Percentiles rank a stretch among this genome's conserved stretches.
phyloP scores from a whole-genome alignment of 352 stramenopile genomes.

The Globisporangium nagaii region DNA sequence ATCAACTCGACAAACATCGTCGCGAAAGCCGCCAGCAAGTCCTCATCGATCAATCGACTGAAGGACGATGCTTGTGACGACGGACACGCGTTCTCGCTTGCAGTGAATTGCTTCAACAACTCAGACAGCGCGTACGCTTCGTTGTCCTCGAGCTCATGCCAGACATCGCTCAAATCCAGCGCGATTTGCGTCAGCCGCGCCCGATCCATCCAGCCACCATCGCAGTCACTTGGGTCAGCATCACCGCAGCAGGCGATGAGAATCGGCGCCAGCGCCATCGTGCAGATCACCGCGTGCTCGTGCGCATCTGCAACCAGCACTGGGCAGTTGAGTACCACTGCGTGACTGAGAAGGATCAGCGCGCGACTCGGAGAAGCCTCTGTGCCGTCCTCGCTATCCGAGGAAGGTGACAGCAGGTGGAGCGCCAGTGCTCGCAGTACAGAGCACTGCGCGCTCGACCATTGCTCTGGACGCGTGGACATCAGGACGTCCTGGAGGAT shows the following conservation, averaged over 20 bases:
- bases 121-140: neutral
- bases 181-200: neutral
- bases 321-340: conserved; percentile 22
- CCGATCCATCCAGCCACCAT: neutral
- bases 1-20: neutral
- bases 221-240: neutral
- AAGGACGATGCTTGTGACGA: too few relatives aligned
- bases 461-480: conserved; percentile 44
- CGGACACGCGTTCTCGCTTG: neutral
- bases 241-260: conserved; percentile 11
- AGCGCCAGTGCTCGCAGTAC: conserved; percentile 42
- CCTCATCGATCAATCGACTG: neutral
- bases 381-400: neutral
- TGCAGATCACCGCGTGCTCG: conserved; percentile 44
- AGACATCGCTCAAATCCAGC: conserved; percentile 8
- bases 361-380: conserved; percentile 5
- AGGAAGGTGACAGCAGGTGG: conserved; percentile 5
- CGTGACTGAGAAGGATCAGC: conserved; percentile 15
- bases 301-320: conserved; percentile 24
- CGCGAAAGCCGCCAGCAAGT: neutral
- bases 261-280: conserved; percentile 27
- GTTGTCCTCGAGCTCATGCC: neutral
- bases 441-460: conserved; percentile 32
- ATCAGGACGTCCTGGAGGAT: conserved; percentile 41
- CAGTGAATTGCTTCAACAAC: neutral